phyloP scores from a whole-genome alignment of 352 stramenopile species.

The Stephanocyclus meneghinianus region DNA sequence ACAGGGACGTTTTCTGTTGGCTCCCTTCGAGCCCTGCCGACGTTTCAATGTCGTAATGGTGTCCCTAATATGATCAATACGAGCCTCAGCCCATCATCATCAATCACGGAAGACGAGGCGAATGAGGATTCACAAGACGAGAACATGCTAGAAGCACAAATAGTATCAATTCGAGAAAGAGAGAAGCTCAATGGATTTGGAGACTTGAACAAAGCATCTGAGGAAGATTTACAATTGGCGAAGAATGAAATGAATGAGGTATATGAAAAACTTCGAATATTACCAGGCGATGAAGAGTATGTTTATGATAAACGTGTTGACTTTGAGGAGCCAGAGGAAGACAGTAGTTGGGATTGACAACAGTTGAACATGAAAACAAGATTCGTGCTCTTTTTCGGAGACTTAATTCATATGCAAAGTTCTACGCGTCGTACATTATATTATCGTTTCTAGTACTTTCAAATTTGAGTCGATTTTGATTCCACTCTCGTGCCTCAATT shows the following conservation, averaged over 20 bases:
- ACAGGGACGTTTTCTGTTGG: neutral
- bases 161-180: constrained; percentile 3
- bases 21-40: neutral
- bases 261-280: constrained; percentile 25
- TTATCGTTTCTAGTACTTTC: too few species aligned
- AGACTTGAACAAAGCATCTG: constrained; percentile 38
- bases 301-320: constrained; percentile 45
- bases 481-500: too few species aligned
- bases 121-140: neutral
- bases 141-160: neutral
- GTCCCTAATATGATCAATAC: neutral
- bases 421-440: too few species aligned
- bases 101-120: neutral
- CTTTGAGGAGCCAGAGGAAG: constrained; percentile 39
- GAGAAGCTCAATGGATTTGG: constrained; percentile 12
- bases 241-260: constrained; percentile 41
- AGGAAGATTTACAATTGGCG: constrained; percentile 27
- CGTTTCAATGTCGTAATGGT: neutral
- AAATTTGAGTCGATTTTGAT: too few species aligned
- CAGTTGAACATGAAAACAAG: neutral
- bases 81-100: neutral
- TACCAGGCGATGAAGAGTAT: constrained; percentile 36
- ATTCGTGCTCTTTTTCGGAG: too few species aligned
- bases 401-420: too few species aligned
- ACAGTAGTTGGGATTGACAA: constrained; percentile 45